These are phyloP conservation scores for Capillidium heterosporum DNA, from an alignment of 371 early-diverging fungal genomes.

Conservation along the genomic window DNA sequence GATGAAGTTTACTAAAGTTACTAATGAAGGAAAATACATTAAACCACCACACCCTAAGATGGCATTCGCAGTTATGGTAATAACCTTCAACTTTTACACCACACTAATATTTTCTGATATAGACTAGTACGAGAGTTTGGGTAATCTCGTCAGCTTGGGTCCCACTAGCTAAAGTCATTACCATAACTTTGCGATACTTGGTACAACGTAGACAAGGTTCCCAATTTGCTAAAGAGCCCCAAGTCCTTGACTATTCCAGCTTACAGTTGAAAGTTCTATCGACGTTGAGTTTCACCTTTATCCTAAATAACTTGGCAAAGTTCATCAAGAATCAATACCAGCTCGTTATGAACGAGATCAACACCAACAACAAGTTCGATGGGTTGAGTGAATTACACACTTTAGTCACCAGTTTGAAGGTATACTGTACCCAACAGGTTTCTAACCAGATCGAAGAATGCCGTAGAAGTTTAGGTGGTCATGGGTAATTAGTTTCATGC, in stretches of 20 bases:
- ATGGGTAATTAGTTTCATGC: not conserved
- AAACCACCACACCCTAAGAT: conserved; percentile 26
- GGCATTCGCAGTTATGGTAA: not conserved
- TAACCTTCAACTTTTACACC: not conserved
- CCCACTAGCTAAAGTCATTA: not conserved
- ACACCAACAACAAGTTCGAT: not conserved
- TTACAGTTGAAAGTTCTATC: not conserved
- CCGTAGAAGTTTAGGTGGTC: not conserved
- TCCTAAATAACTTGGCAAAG: not conserved
- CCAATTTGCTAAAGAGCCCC: not conserved
- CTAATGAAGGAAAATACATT: conserved; percentile 45
- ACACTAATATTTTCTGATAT: not conserved
- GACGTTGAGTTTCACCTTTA: not conserved
- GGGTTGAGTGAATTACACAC: not conserved
- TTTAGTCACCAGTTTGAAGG: not conserved
- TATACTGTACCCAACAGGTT: not conserved
- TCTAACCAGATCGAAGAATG: not conserved
- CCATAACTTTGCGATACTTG: not conserved
- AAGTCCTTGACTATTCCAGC: not conserved
- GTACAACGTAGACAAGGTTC: not conserved
- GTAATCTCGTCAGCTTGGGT: not conserved
- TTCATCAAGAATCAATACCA: not conserved
- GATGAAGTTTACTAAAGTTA: conserved; percentile 55
- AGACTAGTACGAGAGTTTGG: not conserved
- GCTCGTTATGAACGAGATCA: not conserved